Evolutionary conservation across 2,329 filamentous ascomycete genomes (phyloP).

Genomic region (Simplicillium sp.): DNA sequence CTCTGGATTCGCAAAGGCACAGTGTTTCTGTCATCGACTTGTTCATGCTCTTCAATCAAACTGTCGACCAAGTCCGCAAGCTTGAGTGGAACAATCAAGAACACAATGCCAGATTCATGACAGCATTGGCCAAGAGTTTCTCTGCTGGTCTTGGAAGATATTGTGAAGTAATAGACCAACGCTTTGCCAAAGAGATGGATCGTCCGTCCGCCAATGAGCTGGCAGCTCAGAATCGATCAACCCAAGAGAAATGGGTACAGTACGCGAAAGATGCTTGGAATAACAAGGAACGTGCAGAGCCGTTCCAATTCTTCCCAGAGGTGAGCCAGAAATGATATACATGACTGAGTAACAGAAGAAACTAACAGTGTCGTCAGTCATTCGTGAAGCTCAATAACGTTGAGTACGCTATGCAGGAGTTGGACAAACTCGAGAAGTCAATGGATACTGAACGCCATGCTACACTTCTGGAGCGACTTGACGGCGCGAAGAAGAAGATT

Average conservation of each 20-base stretch:
- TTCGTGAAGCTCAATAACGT: slow-evolving; percentile 98
- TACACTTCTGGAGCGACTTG: slow-evolving; percentile 64
- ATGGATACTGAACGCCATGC: slow-evolving; percentile 91
- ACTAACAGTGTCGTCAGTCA: slow-evolving; percentile 48
- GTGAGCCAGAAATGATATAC: slow-evolving; percentile 34
- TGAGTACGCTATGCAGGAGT: slow-evolving; percentile 84
- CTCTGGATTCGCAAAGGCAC: slow-evolving; percentile 75
- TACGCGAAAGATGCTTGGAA: slow-evolving; percentile 90
- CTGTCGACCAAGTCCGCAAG: slow-evolving; percentile 74
- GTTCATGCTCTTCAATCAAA: slow-evolving; percentile 89
- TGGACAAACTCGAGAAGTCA: slow-evolving; percentile 80
- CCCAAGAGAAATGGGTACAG: slow-evolving; percentile 88
- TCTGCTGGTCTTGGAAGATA: slow-evolving; percentile 77
- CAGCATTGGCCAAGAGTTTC: slow-evolving; percentile 75
- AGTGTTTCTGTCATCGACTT: slow-evolving; percentile 90
- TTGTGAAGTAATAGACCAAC: slow-evolving; percentile 81
- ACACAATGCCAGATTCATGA: slow-evolving; percentile 96
- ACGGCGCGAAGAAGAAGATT: slow-evolving; percentile 56
- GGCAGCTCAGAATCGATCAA: slow-evolving; percentile 64
- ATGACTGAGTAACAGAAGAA: background rate
- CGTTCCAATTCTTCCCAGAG: slow-evolving; percentile 93
- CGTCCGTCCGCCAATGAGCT: slow-evolving; percentile 80
- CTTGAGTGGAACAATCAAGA: slow-evolving; percentile 90
- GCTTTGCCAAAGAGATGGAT: slow-evolving; percentile 89
- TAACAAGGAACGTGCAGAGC: slow-evolving; percentile 85